A percentile compares a stretch with the other conserved stretches of the same genome.
These are phyloP conservation scores for Amaranthus hypochondriacus DNA, from an alignment of 148 eudicot genomes.

Conservation along the genomic window DNA sequence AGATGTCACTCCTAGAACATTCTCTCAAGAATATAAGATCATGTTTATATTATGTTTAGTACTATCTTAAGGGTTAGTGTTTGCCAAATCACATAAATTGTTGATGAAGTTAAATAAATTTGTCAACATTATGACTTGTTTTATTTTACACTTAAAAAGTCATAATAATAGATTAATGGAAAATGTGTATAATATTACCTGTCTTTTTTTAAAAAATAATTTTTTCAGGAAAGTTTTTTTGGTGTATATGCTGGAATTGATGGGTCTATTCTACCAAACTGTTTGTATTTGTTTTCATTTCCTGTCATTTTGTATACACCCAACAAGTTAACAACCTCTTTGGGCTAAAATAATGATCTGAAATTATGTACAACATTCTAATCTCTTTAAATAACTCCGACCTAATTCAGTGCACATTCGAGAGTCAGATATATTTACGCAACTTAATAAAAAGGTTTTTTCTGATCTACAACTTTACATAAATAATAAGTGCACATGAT, in stretches of 20 bases:
- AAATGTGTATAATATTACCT: neutral
- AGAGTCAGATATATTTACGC: too few species aligned
- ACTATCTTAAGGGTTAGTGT: neutral
- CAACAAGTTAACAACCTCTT: neutral
- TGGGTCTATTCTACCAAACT: slow-evolving; percentile 16
- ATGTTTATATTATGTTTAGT: neutral
- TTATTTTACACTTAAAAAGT: slow-evolving; percentile 1
- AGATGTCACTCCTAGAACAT: too few species aligned
- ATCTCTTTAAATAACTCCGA: too few species aligned
- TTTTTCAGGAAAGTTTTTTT: neutral
- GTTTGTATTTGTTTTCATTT: neutral
- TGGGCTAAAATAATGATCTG: neutral
- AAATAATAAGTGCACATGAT: too few species aligned
- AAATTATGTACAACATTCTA: neutral
- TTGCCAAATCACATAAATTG: neutral
- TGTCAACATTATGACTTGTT: neutral
- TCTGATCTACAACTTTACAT: too few species aligned
- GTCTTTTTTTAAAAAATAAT: neutral
- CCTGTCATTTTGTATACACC: slow-evolving; percentile 1
- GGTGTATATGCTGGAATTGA: slow-evolving; percentile 16
- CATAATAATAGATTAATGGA: slow-evolving; percentile 12
- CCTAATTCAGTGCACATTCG: too few species aligned
- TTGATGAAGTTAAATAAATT: slow-evolving; percentile 2
- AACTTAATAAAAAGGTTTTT: too few species aligned
- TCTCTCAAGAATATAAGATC: neutral